A percentile compares a stretch with the other conserved stretches of the same genome.
Conservation (phyloP, 192 early-diverging fungal species). For the Phlyctochytrium planicorne region DNA sequence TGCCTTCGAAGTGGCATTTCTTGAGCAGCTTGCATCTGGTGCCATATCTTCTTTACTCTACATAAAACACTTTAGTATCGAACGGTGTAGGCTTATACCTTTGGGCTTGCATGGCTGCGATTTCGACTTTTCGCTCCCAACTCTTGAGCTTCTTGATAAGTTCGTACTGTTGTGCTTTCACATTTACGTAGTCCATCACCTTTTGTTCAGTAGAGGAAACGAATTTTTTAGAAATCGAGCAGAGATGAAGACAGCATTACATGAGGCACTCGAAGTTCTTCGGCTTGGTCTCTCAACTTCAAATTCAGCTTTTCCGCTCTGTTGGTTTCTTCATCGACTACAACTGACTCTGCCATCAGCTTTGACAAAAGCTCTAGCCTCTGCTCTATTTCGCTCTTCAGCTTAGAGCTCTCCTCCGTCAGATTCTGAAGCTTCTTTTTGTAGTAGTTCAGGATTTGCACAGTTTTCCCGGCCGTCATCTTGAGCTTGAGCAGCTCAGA, state of each 20-base stretch:
- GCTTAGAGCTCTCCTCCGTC: constrained; percentile 38
- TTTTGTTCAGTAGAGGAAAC: constrained; percentile 2
- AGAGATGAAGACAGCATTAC: constrained; percentile 26
- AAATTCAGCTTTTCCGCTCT: constrained; percentile 38
- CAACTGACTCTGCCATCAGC: constrained; percentile 38
- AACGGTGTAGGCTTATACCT: constrained; percentile 27
- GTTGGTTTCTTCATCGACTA: constrained; percentile 41
- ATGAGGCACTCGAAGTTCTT: constrained; percentile 52
- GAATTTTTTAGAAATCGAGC: neutral
- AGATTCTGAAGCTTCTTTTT: constrained; percentile 56
- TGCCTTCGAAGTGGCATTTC: neutral
- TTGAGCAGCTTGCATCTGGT: constrained; percentile 31
- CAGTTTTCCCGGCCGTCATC: constrained; percentile 61
- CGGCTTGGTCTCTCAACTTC: constrained; percentile 38
- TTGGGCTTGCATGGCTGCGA: constrained; percentile 50
- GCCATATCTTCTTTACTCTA: constrained; percentile 49
- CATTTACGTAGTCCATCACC: constrained; percentile 55
- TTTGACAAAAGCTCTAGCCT: constrained; percentile 48
- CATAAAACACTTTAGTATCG: neutral
- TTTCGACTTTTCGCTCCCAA: constrained; percentile 61
- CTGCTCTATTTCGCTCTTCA: constrained; percentile 46
- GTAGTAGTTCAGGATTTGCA: constrained; percentile 59
- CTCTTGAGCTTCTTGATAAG: constrained; percentile 48
- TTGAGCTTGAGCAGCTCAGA: constrained; percentile 61
- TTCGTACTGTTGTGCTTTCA: constrained; percentile 53